These are phyloP conservation scores for Scheffersomyces parashehatae DNA, from an alignment of 1,139 yeast genomes.

Conservation along the genomic window DNA sequence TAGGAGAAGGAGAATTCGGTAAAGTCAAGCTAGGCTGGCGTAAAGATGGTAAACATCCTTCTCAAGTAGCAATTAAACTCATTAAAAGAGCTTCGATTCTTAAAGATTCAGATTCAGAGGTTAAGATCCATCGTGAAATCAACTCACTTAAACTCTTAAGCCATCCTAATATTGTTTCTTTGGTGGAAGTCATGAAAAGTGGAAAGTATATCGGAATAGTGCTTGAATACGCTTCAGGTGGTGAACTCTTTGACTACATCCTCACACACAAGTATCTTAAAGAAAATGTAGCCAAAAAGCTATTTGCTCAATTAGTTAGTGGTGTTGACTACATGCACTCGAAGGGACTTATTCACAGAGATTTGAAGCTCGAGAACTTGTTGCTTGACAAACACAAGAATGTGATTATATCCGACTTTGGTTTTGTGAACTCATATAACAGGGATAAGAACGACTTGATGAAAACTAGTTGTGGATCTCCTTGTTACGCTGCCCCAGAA, in stretches of 20 bases:
- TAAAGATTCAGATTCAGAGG: slow-evolving; percentile 81
- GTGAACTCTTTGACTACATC: slow-evolving; percentile 93
- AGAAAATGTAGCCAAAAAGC: slow-evolving; percentile 79
- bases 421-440: slow-evolving; percentile 88
- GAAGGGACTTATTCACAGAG: slow-evolving; percentile 81
- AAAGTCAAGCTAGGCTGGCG: slow-evolving; percentile 98
- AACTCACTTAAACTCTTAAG: slow-evolving; percentile 81
- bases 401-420: slow-evolving; percentile 79
- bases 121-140: slow-evolving; percentile 89
- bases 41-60: slow-evolving; percentile 72
- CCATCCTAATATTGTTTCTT: slow-evolving; percentile 90
- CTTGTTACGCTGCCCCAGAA: slow-evolving; percentile 98
- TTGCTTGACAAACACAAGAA: slow-evolving; percentile 78
- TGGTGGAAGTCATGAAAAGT: slow-evolving; percentile 91
- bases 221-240: slow-evolving; percentile 94
- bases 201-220: slow-evolving; percentile 96
- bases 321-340: slow-evolving; percentile 92
- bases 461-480: slow-evolving; percentile 97
- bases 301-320: slow-evolving; percentile 89
- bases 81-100: slow-evolving; percentile 84
- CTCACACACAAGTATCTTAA: slow-evolving; percentile 82
- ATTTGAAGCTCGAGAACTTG: slow-evolving; percentile 71
- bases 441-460: slow-evolving; percentile 68
- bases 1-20: slow-evolving; percentile 99
- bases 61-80: slow-evolving; percentile 91